phyloP scores from a whole-genome alignment of 2,329 filamentous ascomycete species.

The Alternaria gaisen region DNA sequence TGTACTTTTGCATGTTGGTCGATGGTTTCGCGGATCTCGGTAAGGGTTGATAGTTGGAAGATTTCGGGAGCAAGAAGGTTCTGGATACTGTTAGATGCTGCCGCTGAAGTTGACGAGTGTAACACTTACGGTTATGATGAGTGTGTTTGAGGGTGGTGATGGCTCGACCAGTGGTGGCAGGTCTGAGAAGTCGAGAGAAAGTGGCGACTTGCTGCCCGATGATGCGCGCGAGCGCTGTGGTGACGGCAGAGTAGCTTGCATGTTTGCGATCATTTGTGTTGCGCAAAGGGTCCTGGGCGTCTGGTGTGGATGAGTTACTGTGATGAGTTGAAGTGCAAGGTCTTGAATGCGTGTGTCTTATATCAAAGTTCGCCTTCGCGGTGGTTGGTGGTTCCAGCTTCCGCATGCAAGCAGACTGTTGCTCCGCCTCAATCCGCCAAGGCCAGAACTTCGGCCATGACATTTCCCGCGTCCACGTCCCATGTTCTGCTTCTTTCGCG shows the following conservation, averaged over 20 bases:
- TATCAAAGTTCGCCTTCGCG: slow-evolving; percentile 30
- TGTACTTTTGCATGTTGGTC: slow-evolving; percentile 74
- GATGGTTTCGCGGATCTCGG: slow-evolving; percentile 76
- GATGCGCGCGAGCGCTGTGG: slow-evolving; percentile 48
- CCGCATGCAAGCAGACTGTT: slow-evolving; percentile 30
- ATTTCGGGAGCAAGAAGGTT: slow-evolving; percentile 77
- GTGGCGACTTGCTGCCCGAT: slow-evolving; percentile 55
- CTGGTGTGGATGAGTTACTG: slow-evolving; percentile 20
- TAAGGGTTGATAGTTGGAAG: slow-evolving; percentile 77
- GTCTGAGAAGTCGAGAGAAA: slow-evolving; percentile 77
- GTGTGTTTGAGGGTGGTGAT: slow-evolving; percentile 81
- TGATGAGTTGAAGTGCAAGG: slow-evolving; percentile 22
- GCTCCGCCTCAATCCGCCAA: slow-evolving; percentile 30
- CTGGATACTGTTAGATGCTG: slow-evolving; percentile 39
- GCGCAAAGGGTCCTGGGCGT: slow-evolving; percentile 13
- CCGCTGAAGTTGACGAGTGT: neutral
- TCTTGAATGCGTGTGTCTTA: slow-evolving; percentile 33
- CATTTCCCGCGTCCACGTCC: slow-evolving; percentile 21
- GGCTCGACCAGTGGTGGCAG: slow-evolving; percentile 75
- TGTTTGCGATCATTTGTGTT: slow-evolving; percentile 35
- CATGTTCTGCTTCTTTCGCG: slow-evolving; percentile 27
- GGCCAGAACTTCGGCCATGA: slow-evolving; percentile 24
- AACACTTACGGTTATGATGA: slow-evolving; percentile 72
- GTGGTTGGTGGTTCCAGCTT: slow-evolving; percentile 28
- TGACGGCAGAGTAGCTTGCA: slow-evolving; percentile 43